Evolutionary conservation across 2,329 filamentous ascomycete genomes (phyloP).

Genomic region (Botryosphaeria agaves): DNA sequence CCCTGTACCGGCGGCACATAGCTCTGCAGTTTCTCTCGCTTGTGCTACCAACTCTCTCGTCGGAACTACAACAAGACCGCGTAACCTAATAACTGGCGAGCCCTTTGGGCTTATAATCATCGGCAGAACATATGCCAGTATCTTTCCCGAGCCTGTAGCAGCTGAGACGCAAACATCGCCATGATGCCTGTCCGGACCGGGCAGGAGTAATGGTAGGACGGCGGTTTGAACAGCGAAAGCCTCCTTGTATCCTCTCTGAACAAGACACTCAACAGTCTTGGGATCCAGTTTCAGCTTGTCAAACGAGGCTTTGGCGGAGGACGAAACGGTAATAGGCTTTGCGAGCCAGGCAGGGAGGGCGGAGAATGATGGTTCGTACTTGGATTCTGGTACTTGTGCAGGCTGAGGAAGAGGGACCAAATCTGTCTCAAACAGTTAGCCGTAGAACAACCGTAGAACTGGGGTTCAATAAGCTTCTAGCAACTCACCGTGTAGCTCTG

Average conservation of each 20-base stretch:
- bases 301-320: constrained; percentile 44
- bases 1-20: constrained; percentile 53
- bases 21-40: constrained; percentile 60
- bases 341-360: constrained; percentile 70
- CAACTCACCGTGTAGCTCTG: constrained; percentile 37
- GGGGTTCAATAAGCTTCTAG: too few relatives aligned
- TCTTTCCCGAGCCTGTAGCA: constrained; percentile 91
- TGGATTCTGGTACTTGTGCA: constrained; percentile 37
- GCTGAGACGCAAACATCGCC: constrained; percentile 84
- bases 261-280: constrained; percentile 43
- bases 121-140: constrained; percentile 75
- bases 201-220: constrained; percentile 63
- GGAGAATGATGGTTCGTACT: constrained; percentile 50
- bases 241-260: constrained; percentile 48
- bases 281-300: constrained; percentile 42
- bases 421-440: constrained; percentile 28
- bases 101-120: constrained; percentile 61
- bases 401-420: constrained; percentile 73
- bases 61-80: constrained; percentile 73
- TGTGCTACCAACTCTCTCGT: constrained; percentile 84
- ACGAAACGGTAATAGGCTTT: constrained; percentile 51
- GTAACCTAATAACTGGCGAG: constrained; percentile 45
- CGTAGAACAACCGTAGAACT: background rate
- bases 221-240: constrained; percentile 69
- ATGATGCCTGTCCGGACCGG: constrained; percentile 38